Base-by-base conservation (phyloP, 1,284 basidiomycete species). In the Trametes polyzona region DNA sequence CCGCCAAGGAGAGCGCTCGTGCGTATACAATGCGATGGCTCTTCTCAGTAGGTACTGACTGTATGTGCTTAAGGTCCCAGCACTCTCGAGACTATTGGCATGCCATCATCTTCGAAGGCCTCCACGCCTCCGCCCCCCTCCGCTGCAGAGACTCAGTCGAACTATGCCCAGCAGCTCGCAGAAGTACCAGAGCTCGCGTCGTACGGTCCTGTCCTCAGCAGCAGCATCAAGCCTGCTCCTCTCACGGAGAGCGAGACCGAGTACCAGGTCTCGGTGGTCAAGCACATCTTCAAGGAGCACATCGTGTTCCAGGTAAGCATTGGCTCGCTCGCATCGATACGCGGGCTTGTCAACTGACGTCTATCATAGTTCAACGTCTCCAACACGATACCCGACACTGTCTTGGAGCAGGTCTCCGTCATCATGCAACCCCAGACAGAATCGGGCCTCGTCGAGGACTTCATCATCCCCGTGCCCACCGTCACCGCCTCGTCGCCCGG, bases 161-260 rank as follows among this genome's bases (percentile, higher is more conserved):
- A 87, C 29, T 98, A 98, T 74, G 87, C 84, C 4, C 81, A 90
- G 62, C 93, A 98, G 72, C 85, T 99, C 10, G 80, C 86, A 2
- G 89, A 89, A 59, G 87, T 99, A 14, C 89, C 95, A 21, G 93
- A 98, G 69, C 85, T 99, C 62, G 84, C 84, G 12, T 76, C 80
- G 17, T 99, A 98, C 74, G 97, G 96, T 4, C 76, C 88, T 44
- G 86, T 97, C 46, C 83, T 97, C 69, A 94, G 92, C 77, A 97
- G 94, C 78, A 93, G 88, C 58, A 66, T 82, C 47, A 93, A 88
- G 70, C 88, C 91, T 7, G 77, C 83, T 29, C 91, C 91, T 66
- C 87, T 99, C 58, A 99, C 97, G 27, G 97, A 99, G 77, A 90
- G 85, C 70, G 97, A 98, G 76, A 99, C 96, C 7, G 97, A 99